Base-by-base conservation (phyloP, 768 basidiomycete species). In the Suillus lakei region DNA sequence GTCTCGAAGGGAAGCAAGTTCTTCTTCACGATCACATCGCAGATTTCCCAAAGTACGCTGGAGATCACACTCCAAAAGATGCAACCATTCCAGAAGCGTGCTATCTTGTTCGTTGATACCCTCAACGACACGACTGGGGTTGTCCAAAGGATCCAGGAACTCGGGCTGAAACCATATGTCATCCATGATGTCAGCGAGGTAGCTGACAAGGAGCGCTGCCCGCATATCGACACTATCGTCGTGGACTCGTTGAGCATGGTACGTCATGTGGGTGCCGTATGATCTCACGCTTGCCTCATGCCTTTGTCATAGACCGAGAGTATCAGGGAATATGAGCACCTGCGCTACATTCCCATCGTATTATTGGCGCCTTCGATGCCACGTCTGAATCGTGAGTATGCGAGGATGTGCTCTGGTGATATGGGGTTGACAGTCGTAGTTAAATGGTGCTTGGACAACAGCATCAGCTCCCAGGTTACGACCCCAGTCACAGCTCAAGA, bases 401-500 rank as follows among this genome's bases (percentile, higher is more conserved):
- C 9, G 54, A 41, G 58, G 58, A 39, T 59, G 58, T 73, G 30
- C 23, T 55, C 43, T n/a, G 15, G 46, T 48, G 41, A 50, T 55
- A 39, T 59, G 58, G 58, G 58, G 58, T 59, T 59, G 58, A 59
- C 58, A 41, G 38, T 59, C 18, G 38, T 77, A 89, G 95, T 98
- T 72, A 97, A 97, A 86, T 96, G 94, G 91, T 98, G 96, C 76
- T 80, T 97, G 61, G 96, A 98, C 78, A 96, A 97, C 78, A 95
- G 95, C 67, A 97, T 99, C 73, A 93, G 91, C 67, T 92, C 96
- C 18, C 95, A 98, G 73, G 89, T 97, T 70, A 98, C 95, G 1
- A 94, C 94, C 1, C 97, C 97, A 8, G 89, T 95, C 39, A 87
- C 88, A 13, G 85, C 91, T 2, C 92, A 95, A 75, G 97, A 98